Percentiles rank a stretch among this genome's conserved stretches.
These are phyloP conservation scores for Meyerozyma guilliermondii DNA, from an alignment of 1,139 yeast genomes.

Conservation along the genomic window DNA sequence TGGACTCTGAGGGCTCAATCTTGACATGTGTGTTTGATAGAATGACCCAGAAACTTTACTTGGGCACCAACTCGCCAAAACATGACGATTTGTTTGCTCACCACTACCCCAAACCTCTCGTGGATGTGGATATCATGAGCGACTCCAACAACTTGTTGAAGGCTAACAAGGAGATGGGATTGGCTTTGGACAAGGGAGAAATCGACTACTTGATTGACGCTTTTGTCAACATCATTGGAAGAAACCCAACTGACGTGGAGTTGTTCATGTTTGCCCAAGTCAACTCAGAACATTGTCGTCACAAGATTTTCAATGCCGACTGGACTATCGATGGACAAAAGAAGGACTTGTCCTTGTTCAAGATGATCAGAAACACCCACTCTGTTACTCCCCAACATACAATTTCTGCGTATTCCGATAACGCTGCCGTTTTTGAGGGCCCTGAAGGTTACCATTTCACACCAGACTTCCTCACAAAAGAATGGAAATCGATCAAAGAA, in stretches of 20 bases:
- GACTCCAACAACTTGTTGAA: constrained; percentile 59
- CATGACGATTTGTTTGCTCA: constrained; percentile 70
- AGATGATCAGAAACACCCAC: constrained; percentile 96
- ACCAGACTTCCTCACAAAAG: constrained; percentile 68
- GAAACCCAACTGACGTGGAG: constrained; percentile 98
- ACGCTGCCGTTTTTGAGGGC: constrained; percentile 97
- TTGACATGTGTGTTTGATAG: constrained; percentile 80
- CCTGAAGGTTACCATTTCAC: constrained; percentile 68
- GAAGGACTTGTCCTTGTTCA: constrained; percentile 74
- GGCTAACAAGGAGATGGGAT: constrained; percentile 81
- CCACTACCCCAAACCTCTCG: constrained; percentile 82
- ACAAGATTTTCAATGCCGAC: constrained; percentile 96
- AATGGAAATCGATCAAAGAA: constrained; percentile 74
- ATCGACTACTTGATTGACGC: constrained; percentile 82
- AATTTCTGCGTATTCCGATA: constrained; percentile 92
- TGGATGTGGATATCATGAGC: constrained; percentile 58
- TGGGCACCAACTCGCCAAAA: constrained; percentile 50
- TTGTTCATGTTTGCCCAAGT: constrained; percentile 99
- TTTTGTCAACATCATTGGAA: constrained; percentile 64
- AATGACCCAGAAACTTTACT: constrained; percentile 80
- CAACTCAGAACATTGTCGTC: constrained; percentile 98
- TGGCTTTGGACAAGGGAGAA: constrained; percentile 91
- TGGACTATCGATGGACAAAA: constrained; percentile 90
- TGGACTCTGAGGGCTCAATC: constrained; percentile 37
- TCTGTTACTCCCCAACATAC: constrained; percentile 75